Base-by-base conservation (phyloP, 2,329 filamentous ascomycete genomes). In the Beauveria bassiana region DNA sequence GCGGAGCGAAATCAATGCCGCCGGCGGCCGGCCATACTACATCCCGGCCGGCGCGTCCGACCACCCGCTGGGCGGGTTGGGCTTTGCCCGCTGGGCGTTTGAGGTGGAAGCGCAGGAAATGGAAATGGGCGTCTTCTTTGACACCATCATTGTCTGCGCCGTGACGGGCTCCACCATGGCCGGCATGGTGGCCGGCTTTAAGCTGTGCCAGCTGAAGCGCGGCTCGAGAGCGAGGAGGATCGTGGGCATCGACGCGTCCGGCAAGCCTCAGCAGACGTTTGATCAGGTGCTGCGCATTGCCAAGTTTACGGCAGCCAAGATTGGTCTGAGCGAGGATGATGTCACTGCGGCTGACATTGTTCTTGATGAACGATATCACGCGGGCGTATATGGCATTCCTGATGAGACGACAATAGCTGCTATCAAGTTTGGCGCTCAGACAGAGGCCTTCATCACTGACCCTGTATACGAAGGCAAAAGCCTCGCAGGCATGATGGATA, bases 391-490 rank as follows among this genome's bases (percentile, higher is more conserved):
- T 70, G 88, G 88, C 2, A 79, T 89, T 61, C 86, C 87, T 0
- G 85, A 88, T 65, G 74, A 83, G 70, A 75, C 76, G 67, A 91
- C 88, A 1, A 79, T 87, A 55, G 85, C 85, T 38, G 87, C 87
- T 0, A 90, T 91, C 70, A 81, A 81, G 71, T 86, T 88, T 68
- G 86, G 84, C 5, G 88, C 88, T 0, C 72, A 77, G 62, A 89
- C 84, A 1, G 88, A 91, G 75, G 88, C 82, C 0, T 86, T 91
- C 67, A 88, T 91, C 64, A 90, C 87, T 0, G 88, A 91, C 69
- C 88, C 87, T 0, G 88, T 91, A 1, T 91, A 91, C 68, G 87
- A 90, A 74, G 88, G 88, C 1, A 91, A 91, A 81, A 88, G 84
- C 66, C 74, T 91, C 71, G 86, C 86, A 4, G 88, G 87, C 0